A percentile compares a stretch with the other conserved stretches of the same genome.
Evolutionary conservation across 2,329 filamentous ascomycete species (phyloP).

Genomic region (Emergomyces pasteurianus): DNA sequence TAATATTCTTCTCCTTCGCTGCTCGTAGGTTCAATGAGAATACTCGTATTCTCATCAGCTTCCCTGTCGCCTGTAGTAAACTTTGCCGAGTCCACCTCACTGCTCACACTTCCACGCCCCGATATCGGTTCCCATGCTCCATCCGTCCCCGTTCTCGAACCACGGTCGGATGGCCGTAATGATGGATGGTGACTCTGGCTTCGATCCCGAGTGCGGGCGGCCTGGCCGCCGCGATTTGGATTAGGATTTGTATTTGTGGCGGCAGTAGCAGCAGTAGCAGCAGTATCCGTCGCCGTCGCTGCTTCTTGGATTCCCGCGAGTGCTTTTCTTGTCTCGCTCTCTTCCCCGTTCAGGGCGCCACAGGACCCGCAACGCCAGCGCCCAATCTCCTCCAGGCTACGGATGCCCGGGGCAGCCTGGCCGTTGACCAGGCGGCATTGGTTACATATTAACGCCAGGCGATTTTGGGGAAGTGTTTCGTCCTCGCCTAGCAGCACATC

Average conservation of each 20-base stretch:
- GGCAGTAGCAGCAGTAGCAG: not conserved
- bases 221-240: not conserved
- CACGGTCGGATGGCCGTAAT: not conserved
- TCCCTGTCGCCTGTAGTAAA: constrained; percentile 14
- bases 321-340: constrained; percentile 44
- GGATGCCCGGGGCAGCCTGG: constrained; percentile 80
- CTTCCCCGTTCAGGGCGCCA: constrained; percentile 65
- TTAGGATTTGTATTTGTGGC: not conserved
- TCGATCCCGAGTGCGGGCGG: not conserved
- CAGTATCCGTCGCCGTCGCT: no score
- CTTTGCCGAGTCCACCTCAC: constrained; percentile 11
- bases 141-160: not conserved
- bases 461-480: constrained; percentile 82
- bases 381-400: constrained; percentile 64
- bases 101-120: not conserved
- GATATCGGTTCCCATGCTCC: constrained; percentile 16
- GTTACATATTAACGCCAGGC: constrained; percentile 73
- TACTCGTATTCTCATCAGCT: constrained; percentile 18
- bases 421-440: constrained; percentile 85
- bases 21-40: constrained; percentile 15
- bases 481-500: constrained; percentile 91
- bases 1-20: constrained; percentile 20
- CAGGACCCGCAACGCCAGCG: constrained; percentile 85
- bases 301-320: not conserved
- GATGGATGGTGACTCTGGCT: not conserved